Base-by-base conservation (phyloP, 306 rosid genomes). In the Corylus avellana region DNA sequence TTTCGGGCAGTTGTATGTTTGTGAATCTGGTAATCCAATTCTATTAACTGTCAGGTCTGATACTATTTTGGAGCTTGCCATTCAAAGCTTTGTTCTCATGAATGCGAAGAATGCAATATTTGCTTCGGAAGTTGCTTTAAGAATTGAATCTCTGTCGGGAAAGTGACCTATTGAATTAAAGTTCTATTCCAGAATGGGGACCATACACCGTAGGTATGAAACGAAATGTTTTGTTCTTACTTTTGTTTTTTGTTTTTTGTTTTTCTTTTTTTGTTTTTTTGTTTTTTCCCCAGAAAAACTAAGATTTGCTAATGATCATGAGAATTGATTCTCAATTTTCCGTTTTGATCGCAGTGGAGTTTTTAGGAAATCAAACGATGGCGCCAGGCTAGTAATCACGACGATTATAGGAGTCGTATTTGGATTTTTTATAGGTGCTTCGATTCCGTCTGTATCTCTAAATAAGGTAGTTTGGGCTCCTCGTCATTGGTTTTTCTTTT, bases 341-440 rank as follows among this genome's bases (percentile, higher is more conserved):
- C 75, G 51, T 84, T 77, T 75, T 76, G 32, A 20, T 59, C 35
- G 70, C 81, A 91, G 98, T 84, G 79, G 87, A 44, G 66, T 72
- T 17, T 29, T 58, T 62, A 96, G 85, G 83, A 91, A 87, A 78
- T 47, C 94, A 80, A 88, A 89, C 81, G 97, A 88, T 73, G 80
- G 92, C 79, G 75, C 86, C 68, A 86, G 89, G 88, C 61, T 88
- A 83, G 47, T 93, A 64, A 16, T 91, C 79, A 76, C 91, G 57
- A 85, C 96, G 53, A 74, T 84, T 66, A 70, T 91, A 81, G 98
- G 98, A 78, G 79, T 89, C 71, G 82, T 88, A 72, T 86, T 96
- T 77, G 99, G 99, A 51, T 89, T 89, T 82, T 89, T 89, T 79
- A 54, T 93, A 78, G 99, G 99, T 49, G 80, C 88, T 83, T 91